phyloP scores from a whole-genome alignment of 257 asterid genomes.

The Solanum ahanhuiri region DNA sequence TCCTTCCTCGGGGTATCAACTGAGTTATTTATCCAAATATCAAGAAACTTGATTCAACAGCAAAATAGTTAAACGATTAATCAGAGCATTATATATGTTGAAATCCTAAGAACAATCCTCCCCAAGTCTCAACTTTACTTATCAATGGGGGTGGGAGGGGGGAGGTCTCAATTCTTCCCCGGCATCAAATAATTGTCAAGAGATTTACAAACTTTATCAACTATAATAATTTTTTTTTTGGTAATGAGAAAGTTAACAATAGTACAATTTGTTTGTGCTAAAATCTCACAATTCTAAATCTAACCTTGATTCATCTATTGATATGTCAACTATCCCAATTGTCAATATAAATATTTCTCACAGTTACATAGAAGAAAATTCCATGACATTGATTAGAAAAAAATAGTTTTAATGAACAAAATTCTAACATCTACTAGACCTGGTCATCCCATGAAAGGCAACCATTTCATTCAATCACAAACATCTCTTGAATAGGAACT shows the following conservation, averaged over 20 bases:
- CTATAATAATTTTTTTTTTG: not conserved
- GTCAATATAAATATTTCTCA: not conserved
- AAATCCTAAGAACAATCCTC: too few relatives aligned
- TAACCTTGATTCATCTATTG: not conserved
- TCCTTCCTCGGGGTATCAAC: not conserved
- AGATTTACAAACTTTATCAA: not conserved
- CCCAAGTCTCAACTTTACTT: too few relatives aligned
- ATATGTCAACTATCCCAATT: too few relatives aligned
- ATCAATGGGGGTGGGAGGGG: not conserved
- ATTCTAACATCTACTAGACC: slow-evolving; percentile 23
- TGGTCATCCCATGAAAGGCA: too few relatives aligned
- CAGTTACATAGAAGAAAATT: not conserved
- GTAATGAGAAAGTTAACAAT: not conserved
- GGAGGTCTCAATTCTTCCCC: not conserved
- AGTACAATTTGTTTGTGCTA: not conserved
- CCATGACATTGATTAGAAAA: not conserved
- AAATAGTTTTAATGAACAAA: not conserved
- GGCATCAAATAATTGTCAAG: not conserved
- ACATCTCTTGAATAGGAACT: too few relatives aligned
- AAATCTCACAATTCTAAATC: not conserved
- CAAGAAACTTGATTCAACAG: too few relatives aligned
- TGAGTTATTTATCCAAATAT: not conserved
- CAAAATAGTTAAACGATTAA: too few relatives aligned
- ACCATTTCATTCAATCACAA: too few relatives aligned
- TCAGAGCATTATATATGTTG: too few relatives aligned